Evolutionary conservation across 768 basidiomycete genomes (phyloP).

Genomic region (Russula abietina): DNA sequence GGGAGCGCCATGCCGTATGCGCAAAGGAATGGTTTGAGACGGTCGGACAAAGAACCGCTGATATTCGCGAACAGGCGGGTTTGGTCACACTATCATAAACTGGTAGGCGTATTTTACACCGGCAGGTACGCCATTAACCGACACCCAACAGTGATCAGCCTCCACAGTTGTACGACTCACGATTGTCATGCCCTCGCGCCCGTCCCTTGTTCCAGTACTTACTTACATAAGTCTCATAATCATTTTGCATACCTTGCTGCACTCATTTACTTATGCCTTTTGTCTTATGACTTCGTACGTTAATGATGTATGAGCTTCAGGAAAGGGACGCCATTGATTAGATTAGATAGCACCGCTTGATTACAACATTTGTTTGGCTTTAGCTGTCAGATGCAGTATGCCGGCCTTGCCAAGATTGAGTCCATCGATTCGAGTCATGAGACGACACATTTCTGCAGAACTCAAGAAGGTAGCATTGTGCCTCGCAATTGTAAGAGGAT

Average conservation of each 20-base stretch:
- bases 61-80: slow-evolving; percentile 30
- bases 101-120: not conserved
- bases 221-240: not conserved
- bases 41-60: slow-evolving; percentile 44
- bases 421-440: not conserved
- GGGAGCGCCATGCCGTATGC: slow-evolving; percentile 57
- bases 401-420: too few species aligned
- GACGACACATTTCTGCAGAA: too few species aligned
- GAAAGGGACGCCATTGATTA: not conserved
- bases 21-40: slow-evolving; percentile 70
- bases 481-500: too few species aligned
- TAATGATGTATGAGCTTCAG: slow-evolving; percentile 10
- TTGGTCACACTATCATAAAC: slow-evolving; percentile 8
- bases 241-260: not conserved
- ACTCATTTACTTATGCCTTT: slow-evolving; percentile 9
- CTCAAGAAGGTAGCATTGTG: too few species aligned
- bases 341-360: too few species aligned
- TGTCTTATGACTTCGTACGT: slow-evolving; percentile 1
- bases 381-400: too few species aligned
- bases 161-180: not conserved
- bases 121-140: not conserved
- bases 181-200: not conserved
- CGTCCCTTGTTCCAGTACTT: not conserved
- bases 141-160: not conserved
- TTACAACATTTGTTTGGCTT: too few species aligned